A percentile compares a stretch with the other conserved stretches of the same genome.
phyloP scores from a whole-genome alignment of 768 basidiomycete species.

The Russula compacta region DNA sequence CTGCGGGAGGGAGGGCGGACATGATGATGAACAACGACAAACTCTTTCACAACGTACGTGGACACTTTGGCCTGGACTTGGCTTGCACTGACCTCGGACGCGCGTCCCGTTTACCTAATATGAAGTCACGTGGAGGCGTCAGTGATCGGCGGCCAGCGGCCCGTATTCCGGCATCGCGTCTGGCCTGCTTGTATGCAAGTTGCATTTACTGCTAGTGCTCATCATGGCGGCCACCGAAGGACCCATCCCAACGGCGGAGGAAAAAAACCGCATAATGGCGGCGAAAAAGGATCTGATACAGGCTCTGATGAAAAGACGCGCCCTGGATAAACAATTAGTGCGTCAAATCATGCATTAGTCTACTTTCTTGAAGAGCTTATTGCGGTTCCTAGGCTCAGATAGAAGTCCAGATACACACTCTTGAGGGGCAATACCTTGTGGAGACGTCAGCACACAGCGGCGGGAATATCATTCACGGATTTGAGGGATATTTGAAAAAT shows the following conservation, averaged over 20 bases:
- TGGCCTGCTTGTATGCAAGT: not conserved
- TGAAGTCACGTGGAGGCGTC: not conserved
- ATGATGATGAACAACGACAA: not conserved
- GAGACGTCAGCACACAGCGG: slow-evolving; percentile 71
- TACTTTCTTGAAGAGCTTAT: not conserved
- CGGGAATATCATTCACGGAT: slow-evolving; percentile 83
- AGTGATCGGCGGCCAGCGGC: not conserved
- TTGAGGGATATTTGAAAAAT: slow-evolving; percentile 80
- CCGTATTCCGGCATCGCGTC: slow-evolving; percentile 8
- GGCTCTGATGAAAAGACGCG: slow-evolving; percentile 66
- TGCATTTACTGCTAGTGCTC: not conserved
- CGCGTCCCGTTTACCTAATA: slow-evolving; percentile 14
- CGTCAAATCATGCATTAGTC: slow-evolving; percentile 22
- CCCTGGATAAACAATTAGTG: slow-evolving; percentile 70
- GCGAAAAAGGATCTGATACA: slow-evolving; percentile 67
- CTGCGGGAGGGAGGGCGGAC: slow-evolving; percentile 12
- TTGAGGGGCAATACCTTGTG: slow-evolving; percentile 66
- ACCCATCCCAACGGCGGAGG: slow-evolving; percentile 45
- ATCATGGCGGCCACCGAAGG: slow-evolving; percentile 30
- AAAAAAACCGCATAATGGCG: slow-evolving; percentile 60
- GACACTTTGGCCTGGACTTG: not conserved
- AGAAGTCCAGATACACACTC: slow-evolving; percentile 69
- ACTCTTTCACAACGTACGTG: not conserved
- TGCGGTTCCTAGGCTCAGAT: slow-evolving; percentile 50
- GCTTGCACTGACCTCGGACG: not conserved